These are phyloP conservation scores for Batrachochytrium dendrobatidis DNA, from an alignment of 371 early-diverging fungal species.

Conservation along the genomic window DNA sequence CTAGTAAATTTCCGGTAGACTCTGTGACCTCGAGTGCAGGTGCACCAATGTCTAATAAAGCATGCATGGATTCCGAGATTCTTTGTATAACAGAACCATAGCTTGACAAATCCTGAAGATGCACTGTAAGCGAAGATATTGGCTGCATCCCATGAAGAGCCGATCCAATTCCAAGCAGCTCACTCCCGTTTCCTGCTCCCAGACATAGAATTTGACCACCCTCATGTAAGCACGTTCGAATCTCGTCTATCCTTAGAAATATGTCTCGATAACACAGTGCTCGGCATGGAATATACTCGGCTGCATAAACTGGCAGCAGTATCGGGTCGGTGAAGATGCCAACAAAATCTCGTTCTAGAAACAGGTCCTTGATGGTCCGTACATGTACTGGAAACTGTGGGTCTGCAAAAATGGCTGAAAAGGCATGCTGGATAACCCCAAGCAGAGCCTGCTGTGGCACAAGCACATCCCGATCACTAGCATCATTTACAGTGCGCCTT, in stretches of 20 bases:
- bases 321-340: conserved; percentile 68
- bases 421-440: background rate
- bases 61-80: conserved; percentile 7
- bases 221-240: conserved; percentile 43
- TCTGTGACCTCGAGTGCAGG: background rate
- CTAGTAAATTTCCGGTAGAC: conserved; percentile 8
- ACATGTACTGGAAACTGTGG: conserved; percentile 55
- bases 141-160: conserved; percentile 44
- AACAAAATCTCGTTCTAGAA: conserved; percentile 74
- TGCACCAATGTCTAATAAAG: background rate
- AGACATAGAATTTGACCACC: conserved; percentile 48
- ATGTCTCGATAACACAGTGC: conserved; percentile 78
- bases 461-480: no score
- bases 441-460: conserved; percentile 10
- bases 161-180: conserved; percentile 72
- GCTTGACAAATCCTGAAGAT: conserved; percentile 26
- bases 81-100: conserved; percentile 14
- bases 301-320: conserved; percentile 72
- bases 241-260: conserved; percentile 47
- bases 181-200: conserved; percentile 85
- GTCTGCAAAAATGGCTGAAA: background rate
- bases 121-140: conserved; percentile 10
- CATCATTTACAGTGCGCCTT: no score
- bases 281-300: conserved; percentile 79
- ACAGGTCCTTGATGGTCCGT: conserved; percentile 69